Conservation (phyloP, 192 early-diverging fungal species). For the Entomortierella beljakovae region DNA sequence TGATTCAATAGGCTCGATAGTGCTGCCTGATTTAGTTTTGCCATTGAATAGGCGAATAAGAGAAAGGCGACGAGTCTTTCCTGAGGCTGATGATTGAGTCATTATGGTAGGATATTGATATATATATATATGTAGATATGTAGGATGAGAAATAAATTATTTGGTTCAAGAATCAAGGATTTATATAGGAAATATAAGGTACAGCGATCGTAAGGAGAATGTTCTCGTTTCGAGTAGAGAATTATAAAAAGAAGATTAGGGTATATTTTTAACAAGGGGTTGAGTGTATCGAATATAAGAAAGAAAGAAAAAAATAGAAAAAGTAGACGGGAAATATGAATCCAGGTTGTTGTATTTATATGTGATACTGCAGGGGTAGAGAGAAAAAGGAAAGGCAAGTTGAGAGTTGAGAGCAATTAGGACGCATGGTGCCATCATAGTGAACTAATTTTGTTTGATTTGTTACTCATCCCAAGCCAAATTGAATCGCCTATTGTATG, state of each 20-base stretch:
- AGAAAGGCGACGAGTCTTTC: slow-evolving; percentile 41
- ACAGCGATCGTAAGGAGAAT: neutral
- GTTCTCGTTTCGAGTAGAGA: slow-evolving; percentile 13
- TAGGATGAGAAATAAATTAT: neutral
- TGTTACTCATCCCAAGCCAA: neutral
- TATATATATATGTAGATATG: neutral
- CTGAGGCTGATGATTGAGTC: slow-evolving; percentile 10
- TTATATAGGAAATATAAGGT: neutral
- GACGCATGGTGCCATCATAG: slow-evolving; percentile 3
- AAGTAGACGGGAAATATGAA: neutral
- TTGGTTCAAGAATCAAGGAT: neutral
- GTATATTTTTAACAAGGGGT: slow-evolving; percentile 3
- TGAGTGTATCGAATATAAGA: too few species aligned
- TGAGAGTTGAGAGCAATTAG: neutral
- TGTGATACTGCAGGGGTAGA: neutral
- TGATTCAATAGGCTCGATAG: slow-evolving; percentile 1
- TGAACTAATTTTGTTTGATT: neutral
- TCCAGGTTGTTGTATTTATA: neutral
- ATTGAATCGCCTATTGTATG: slow-evolving; percentile 1
- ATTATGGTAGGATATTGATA: slow-evolving; percentile 3
- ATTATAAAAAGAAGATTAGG: neutral
- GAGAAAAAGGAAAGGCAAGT: neutral
- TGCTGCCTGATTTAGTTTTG: slow-evolving; percentile 6
- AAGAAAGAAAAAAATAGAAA: neutral
- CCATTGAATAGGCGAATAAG: slow-evolving; percentile 39